Evolutionary conservation across 805 yeast genomes (phyloP).

Genomic region (Metschnikowia gelsemii): DNA sequence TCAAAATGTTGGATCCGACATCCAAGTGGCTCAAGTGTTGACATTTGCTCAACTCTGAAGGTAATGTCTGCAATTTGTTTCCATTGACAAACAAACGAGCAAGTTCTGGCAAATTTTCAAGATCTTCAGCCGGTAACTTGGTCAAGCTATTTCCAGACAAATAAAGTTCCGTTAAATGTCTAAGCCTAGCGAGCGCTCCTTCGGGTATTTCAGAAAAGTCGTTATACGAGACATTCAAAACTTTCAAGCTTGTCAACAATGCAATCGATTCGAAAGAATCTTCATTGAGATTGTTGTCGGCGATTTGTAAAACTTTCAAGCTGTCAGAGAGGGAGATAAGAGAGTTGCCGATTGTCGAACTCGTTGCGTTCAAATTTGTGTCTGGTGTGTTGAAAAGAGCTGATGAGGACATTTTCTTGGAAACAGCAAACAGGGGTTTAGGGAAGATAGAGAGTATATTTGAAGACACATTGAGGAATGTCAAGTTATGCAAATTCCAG

Average conservation of each 20-base stretch:
- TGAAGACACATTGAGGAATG: constrained; percentile 67
- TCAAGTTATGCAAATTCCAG: constrained; percentile 60
- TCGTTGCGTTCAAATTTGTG: neutral
- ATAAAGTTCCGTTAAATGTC: constrained; percentile 60
- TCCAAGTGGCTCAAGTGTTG: constrained; percentile 68
- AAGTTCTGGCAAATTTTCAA: constrained; percentile 59
- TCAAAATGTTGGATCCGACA: constrained; percentile 85
- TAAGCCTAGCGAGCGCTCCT: constrained; percentile 62
- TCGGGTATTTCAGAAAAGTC: constrained; percentile 77
- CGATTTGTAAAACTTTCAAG: constrained; percentile 58
- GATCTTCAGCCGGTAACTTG: constrained; percentile 82
- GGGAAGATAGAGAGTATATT: constrained; percentile 65
- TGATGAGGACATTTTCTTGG: constrained; percentile 33
- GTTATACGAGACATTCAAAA: constrained; percentile 79
- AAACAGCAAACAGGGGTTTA: constrained; percentile 42
- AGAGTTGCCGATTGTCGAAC: neutral
- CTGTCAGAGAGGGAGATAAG: constrained; percentile 44
- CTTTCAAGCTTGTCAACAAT: constrained; percentile 53
- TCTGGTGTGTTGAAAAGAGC: constrained; percentile 12
- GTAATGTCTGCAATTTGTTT: constrained; percentile 80
- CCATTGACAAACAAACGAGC: constrained; percentile 70
- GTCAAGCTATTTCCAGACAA: constrained; percentile 81
- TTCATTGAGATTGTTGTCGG: constrained; percentile 83
- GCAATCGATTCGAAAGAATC: constrained; percentile 70
- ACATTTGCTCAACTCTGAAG: constrained; percentile 80